A percentile compares a stretch with the other conserved stretches of the same genome.
phyloP scores from a whole-genome alignment of 108 stramenopile species.

The Nitzschia sp. region DNA sequence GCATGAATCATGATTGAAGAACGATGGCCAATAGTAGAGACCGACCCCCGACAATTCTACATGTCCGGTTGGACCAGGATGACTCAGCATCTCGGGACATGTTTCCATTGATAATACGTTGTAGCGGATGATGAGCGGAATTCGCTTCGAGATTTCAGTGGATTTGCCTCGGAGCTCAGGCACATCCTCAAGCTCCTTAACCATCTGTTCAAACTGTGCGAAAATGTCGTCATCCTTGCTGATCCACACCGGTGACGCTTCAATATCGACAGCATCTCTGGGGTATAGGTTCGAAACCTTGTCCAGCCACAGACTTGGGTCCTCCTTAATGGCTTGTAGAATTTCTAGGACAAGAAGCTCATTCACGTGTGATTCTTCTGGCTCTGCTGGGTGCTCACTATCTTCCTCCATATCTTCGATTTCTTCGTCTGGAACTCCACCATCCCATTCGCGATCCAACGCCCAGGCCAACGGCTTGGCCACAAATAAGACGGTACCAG shows the following conservation, averaged over 20 bases:
- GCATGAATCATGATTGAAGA: conserved; percentile 69
- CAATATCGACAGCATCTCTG: conserved; percentile 40
- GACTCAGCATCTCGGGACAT: conserved; percentile 60
- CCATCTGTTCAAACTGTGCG: conserved; percentile 32
- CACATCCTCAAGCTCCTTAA: conserved; percentile 32
- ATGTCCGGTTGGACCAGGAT: conserved; percentile 60
- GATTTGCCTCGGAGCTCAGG: conserved; percentile 23
- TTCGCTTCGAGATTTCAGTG: conserved; percentile 53
- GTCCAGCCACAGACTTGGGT: conserved; percentile 58
- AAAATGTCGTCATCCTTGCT: conserved; percentile 50
- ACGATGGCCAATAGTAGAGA: conserved; percentile 60
- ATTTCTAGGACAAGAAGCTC: conserved; percentile 55
- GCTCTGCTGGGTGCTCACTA: conserved; percentile 37
- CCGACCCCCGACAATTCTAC: conserved; percentile 54
- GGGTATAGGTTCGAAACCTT: conserved; percentile 59
- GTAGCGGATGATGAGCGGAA: conserved; percentile 78
- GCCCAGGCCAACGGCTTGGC: conserved; percentile 66
- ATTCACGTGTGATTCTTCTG: conserved; percentile 48
- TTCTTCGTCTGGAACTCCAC: conserved; percentile 37
- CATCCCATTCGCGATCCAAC: conserved; percentile 54
- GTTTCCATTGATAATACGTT: conserved; percentile 70
- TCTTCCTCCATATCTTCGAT: conserved; percentile 38
- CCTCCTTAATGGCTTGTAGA: conserved; percentile 40
- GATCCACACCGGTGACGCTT: conserved; percentile 54
- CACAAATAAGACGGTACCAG: conserved; percentile 49